phyloP scores from a whole-genome alignment of 257 asterid species.

The Solanum arcanum region DNA sequence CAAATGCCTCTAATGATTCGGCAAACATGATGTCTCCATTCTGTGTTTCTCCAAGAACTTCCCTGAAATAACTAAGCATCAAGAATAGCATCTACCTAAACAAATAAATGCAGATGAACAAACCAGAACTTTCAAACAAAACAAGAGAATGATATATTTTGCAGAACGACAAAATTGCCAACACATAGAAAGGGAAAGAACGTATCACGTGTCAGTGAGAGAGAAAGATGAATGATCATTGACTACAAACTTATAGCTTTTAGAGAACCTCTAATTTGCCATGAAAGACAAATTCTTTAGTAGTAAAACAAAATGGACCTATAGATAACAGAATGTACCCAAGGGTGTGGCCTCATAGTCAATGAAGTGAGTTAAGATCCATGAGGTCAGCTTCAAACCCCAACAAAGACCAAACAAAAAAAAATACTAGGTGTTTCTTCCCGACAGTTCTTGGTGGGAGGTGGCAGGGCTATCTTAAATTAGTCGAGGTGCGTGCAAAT shows the following conservation, averaged over 20 bases:
- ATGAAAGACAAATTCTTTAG: not conserved
- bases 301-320: not conserved
- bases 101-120: not conserved
- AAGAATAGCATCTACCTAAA: not conserved
- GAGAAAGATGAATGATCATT: not conserved
- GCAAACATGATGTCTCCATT: constrained; percentile 73
- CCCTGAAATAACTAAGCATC: constrained; percentile 32
- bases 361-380: not conserved
- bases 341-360: not conserved
- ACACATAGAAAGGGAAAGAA: not conserved
- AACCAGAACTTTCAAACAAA: not conserved
- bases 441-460: not conserved
- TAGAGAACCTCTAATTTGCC: not conserved
- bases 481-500: not conserved
- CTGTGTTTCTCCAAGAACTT: constrained; percentile 68
- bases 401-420: not conserved
- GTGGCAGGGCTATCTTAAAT: not conserved
- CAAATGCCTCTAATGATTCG: constrained; percentile 82
- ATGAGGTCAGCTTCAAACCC: not conserved
- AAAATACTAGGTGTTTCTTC: not conserved
- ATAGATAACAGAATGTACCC: not conserved
- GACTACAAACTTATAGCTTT: not conserved
- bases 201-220: not conserved
- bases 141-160: not conserved
- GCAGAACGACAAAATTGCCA: not conserved